Conservation (phyloP, 2,329 filamentous ascomycete species). For the Daldinia sp. region DNA sequence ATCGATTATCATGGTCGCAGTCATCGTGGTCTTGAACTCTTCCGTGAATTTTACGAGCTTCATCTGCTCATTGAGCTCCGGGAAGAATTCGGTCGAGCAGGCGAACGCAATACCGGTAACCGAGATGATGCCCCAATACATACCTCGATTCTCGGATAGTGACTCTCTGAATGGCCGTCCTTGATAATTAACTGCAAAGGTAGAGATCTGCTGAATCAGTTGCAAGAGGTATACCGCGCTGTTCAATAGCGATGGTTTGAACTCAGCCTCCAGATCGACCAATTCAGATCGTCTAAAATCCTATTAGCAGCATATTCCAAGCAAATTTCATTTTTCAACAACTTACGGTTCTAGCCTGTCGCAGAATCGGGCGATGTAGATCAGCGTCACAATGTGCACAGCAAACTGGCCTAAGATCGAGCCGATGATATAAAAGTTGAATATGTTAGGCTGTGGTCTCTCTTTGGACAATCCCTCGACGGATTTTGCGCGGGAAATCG, state of each 20-base stretch:
- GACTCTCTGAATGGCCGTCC: conserved; percentile 97
- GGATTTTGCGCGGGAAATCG: conserved; percentile 95
- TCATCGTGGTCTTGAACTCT: conserved; percentile 92
- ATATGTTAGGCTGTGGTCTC: conserved; percentile 97
- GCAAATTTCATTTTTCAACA: not conserved
- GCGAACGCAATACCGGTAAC: conserved; percentile 92
- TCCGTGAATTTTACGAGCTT: conserved; percentile 89
- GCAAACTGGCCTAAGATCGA: conserved; percentile 98
- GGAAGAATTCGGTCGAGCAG: conserved; percentile 94
- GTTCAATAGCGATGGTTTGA: conserved; percentile 92
- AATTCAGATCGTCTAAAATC: conserved; percentile 62
- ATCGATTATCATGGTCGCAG: conserved; percentile 85
- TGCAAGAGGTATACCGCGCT: conserved; percentile 97
- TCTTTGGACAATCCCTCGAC: conserved; percentile 97
- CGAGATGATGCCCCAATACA: conserved; percentile 96
- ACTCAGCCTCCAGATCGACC: conserved; percentile 94
- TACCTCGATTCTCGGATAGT: conserved; percentile 93
- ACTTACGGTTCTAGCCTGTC: conserved; percentile 87
- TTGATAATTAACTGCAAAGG: conserved; percentile 99
- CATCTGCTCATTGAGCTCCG: conserved; percentile 93
- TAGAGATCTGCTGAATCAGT: conserved; percentile 98
- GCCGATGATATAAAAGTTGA: conserved; percentile 98
- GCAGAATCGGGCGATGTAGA: conserved; percentile 93
- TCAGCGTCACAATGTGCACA: conserved; percentile 91
- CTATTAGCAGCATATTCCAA: conserved; percentile 46